Conservation (phyloP, 495 filamentous ascomycete species). For the Talaromyces liani region DNA sequence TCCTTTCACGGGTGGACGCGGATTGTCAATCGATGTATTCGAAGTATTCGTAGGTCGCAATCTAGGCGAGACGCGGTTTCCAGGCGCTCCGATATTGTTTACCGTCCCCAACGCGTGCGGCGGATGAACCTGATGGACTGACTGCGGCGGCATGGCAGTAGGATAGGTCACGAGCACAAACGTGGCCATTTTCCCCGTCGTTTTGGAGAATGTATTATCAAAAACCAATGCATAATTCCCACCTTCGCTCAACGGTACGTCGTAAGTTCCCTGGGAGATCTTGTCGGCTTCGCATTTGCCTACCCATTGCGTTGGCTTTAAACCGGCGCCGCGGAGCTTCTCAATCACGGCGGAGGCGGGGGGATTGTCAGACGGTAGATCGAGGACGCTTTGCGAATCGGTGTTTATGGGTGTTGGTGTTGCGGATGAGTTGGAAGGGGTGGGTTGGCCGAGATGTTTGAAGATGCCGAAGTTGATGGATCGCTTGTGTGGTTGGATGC, state of each 20-base stretch:
- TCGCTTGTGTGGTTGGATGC: conserved; percentile 93
- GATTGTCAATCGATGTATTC: conserved; percentile 24
- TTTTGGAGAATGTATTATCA: conserved; percentile 98
- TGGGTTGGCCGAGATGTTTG: conserved; percentile 75
- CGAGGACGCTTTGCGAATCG: conserved; percentile 34
- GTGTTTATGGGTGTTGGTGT: conserved; percentile 36
- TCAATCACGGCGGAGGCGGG: conserved; percentile 59
- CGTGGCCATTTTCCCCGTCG: conserved; percentile 87
- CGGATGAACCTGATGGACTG: conserved; percentile 58
- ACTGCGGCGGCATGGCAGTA: conserved; percentile 72
- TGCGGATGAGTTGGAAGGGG: conserved; percentile 25
- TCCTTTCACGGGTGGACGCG: conserved; percentile 15
- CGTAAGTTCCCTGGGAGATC: conserved; percentile 84
- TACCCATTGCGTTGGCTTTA: conserved; percentile 80
- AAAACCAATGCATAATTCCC: conserved; percentile 97
- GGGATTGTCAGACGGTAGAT: conserved; percentile 23
- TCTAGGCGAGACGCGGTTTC: conserved; percentile 1
- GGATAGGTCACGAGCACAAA: conserved; percentile 93
- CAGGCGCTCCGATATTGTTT: conserved; percentile 20
- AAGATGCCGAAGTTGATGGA: conserved; percentile 97
- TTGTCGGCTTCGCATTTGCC: conserved; percentile 96
- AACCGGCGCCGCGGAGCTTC: conserved; percentile 75
- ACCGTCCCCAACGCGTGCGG: conserved; percentile 34
- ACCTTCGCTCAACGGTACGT: conserved; percentile 61
- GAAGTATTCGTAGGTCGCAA: conserved; percentile 10